A percentile compares a stretch with the other conserved stretches of the same genome.
phyloP scores from a whole-genome alignment of 164 flowering plant species.

The Cinnamomum chago region DNA sequence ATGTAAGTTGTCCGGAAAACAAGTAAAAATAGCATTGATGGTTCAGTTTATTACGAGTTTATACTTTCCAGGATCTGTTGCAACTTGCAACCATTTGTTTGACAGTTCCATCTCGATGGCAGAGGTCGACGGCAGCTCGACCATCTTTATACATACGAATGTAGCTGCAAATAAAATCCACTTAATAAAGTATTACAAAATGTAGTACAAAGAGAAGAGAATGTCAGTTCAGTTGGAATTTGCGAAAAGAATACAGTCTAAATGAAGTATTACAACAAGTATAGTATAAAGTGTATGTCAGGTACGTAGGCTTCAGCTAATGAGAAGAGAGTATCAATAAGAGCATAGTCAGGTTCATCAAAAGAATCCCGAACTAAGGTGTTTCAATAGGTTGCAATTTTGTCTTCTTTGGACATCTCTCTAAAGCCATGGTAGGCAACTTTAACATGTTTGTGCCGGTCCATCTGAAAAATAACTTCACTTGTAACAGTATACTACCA shows the following conservation, averaged over 20 bases:
- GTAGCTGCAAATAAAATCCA: slow-evolving; percentile 46
- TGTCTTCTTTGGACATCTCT: slow-evolving; percentile 87
- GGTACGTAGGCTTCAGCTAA: slow-evolving; percentile 92
- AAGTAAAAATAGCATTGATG: background rate
- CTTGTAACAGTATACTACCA: background rate
- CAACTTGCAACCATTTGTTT: slow-evolving; percentile 97
- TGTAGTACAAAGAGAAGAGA: background rate
- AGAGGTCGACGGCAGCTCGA: slow-evolving; percentile 93
- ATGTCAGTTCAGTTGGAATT: too few relatives aligned
- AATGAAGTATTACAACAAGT: background rate
- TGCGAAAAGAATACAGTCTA: background rate
- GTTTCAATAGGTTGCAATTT: slow-evolving; percentile 79
- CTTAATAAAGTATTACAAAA: too few relatives aligned
- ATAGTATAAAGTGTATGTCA: background rate
- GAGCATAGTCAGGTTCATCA: slow-evolving; percentile 98
- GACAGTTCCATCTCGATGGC: slow-evolving; percentile 98
- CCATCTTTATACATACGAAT: slow-evolving; percentile 85
- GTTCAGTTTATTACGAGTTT: background rate
- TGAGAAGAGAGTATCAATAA: slow-evolving; percentile 93
- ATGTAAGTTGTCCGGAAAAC: background rate
- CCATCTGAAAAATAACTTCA: slow-evolving; percentile 61
- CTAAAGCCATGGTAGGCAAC: slow-evolving; percentile 93
- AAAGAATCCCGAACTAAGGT: slow-evolving; percentile 81
- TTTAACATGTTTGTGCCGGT: slow-evolving; percentile 94
- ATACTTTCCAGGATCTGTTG: slow-evolving; percentile 79